Conservation (phyloP, 1,139 yeast genomes). For the Casaregolazyma lundiana region DNA sequence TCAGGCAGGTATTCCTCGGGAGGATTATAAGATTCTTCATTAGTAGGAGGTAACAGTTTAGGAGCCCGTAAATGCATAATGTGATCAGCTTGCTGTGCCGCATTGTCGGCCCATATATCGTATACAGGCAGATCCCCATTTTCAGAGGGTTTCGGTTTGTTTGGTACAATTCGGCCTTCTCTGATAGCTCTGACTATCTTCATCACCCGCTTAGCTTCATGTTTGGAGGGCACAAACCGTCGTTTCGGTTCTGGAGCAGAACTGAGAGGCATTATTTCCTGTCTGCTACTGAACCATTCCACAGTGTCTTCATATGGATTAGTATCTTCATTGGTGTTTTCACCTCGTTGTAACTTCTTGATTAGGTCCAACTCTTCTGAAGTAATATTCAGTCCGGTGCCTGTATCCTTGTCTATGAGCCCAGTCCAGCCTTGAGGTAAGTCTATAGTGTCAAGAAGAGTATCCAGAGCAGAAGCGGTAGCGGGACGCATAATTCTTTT, state of each 20-base stretch:
- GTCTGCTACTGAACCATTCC: conserved; percentile 88
- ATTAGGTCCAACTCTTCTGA: conserved; percentile 87
- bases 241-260: conserved; percentile 97
- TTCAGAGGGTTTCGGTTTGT: conserved; percentile 46
- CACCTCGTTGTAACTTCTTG: conserved; percentile 78
- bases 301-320: conserved; percentile 92
- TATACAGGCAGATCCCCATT: conserved; percentile 38
- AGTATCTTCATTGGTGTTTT: conserved; percentile 71
- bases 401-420: conserved; percentile 82
- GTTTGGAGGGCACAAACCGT: conserved; percentile 92
- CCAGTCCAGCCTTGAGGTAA: conserved; percentile 99
- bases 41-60: conserved; percentile 89
- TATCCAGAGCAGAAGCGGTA: conserved; percentile 89
- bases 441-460: conserved; percentile 81
- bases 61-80: conserved; percentile 94
- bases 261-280: conserved; percentile 86
- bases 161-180: conserved; percentile 87
- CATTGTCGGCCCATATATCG: conserved; percentile 80
- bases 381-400: conserved; percentile 79
- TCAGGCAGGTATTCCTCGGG: conserved; percentile 88
- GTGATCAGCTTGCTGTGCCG: conserved; percentile 61
- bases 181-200: conserved; percentile 93
- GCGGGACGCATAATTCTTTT: conserved; percentile 99
- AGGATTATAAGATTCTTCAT: conserved; percentile 95
- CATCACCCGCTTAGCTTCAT: conserved; percentile 95